Conservation (phyloP, 768 basidiomycete species). For the Hortiboletus campestris region DNA sequence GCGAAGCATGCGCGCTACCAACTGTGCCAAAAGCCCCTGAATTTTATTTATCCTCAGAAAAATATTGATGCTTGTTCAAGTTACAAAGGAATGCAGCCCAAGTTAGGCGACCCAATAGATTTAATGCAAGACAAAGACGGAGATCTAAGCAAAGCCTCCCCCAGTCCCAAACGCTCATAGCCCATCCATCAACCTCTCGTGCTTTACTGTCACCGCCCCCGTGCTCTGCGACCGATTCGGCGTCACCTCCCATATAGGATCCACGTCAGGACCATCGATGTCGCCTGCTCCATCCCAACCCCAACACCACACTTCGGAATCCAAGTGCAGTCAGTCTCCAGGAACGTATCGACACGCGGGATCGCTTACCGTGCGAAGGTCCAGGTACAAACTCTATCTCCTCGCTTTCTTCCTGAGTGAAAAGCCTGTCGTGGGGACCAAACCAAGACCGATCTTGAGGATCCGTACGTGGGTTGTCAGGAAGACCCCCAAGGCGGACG, state of each 20-base stretch:
- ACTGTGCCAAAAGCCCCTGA: conserved; percentile 53
- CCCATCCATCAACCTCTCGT: conserved; percentile 48
- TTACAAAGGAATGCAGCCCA: not conserved
- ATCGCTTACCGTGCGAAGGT: conserved; percentile 71
- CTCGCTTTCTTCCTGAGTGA: conserved; percentile 83
- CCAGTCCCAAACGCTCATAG: conserved; percentile 13
- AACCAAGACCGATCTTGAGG: conserved; percentile 99
- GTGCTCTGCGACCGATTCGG: conserved; percentile 56
- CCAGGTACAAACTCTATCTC: conserved; percentile 75
- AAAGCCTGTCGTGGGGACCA: conserved; percentile 93
- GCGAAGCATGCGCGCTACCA: conserved; percentile 36
- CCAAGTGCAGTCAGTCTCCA: conserved; percentile 3
- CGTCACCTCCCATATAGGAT: conserved; percentile 94
- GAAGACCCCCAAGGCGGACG: conserved; percentile 90
- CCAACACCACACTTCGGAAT: conserved; percentile 91
- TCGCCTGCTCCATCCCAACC: conserved; percentile 99
- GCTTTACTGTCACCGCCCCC: conserved; percentile 67
- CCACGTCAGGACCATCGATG: conserved; percentile 95
- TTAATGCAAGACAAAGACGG: not conserved
- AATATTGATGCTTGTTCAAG: not conserved
- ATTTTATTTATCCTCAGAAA: too few relatives aligned
- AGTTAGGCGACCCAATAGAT: not conserved
- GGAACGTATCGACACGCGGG: not conserved
- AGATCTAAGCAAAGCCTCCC: conserved; percentile 15
- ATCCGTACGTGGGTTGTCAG: conserved; percentile 94